These are phyloP conservation scores for Lanmaoa pseudosensibilis DNA, from an alignment of 768 basidiomycete genomes.

Conservation along the genomic window DNA sequence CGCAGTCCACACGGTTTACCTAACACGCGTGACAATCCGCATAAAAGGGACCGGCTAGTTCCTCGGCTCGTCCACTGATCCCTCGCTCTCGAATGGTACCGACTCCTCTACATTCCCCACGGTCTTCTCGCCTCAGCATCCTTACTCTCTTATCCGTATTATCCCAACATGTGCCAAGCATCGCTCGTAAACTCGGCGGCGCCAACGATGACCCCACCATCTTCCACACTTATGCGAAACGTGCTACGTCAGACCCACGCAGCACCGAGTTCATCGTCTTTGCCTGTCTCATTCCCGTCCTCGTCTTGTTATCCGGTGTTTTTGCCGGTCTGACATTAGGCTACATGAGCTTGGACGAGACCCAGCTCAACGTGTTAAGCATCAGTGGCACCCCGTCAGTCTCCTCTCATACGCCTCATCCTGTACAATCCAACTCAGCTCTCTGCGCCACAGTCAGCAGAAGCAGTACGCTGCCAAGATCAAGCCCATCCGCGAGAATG, in stretches of 20 bases:
- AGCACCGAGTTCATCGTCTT: slow-evolving; percentile 40
- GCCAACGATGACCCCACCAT: slow-evolving; percentile 10
- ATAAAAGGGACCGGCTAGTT: background rate
- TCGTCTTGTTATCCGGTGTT: slow-evolving; percentile 79
- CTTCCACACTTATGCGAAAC: slow-evolving; percentile 32
- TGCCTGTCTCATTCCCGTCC: slow-evolving; percentile 72
- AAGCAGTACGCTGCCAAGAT: slow-evolving; percentile 81
- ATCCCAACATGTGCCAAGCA: slow-evolving; percentile 45
- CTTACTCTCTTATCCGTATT: slow-evolving; percentile 44
- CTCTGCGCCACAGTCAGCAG: slow-evolving; percentile 55
- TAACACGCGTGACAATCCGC: background rate
- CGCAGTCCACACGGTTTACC: background rate
- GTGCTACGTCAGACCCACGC: slow-evolving; percentile 22
- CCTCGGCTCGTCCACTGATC: background rate
- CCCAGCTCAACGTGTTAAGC: slow-evolving; percentile 84
- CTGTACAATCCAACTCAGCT: background rate
- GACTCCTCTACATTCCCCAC: slow-evolving; percentile 31
- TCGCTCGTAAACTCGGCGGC: slow-evolving; percentile 30
- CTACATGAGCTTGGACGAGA: slow-evolving; percentile 91
- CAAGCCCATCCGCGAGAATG: slow-evolving; percentile 81
- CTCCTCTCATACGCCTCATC: background rate
- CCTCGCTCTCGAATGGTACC: slow-evolving; percentile 39
- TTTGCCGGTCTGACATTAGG: slow-evolving; percentile 92
- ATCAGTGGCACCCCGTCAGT: slow-evolving; percentile 82
- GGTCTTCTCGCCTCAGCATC: slow-evolving; percentile 43